These are phyloP conservation scores for Filosporella fistucella DNA, from an alignment of 495 filamentous ascomycete genomes.

Conservation along the genomic window DNA sequence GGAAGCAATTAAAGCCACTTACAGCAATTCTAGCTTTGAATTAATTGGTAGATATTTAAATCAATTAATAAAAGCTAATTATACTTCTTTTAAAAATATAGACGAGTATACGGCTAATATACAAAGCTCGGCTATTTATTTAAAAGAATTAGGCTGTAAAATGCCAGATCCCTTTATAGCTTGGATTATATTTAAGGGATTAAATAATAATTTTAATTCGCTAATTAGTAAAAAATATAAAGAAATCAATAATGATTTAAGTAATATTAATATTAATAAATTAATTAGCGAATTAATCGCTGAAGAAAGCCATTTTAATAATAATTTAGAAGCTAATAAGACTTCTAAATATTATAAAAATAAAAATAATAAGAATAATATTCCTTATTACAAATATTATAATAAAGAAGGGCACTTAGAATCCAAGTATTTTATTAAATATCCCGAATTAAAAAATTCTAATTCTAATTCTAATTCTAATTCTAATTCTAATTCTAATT, in stretches of 20 bases:
- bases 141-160: constrained; percentile 3
- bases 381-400: neutral
- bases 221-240: constrained; percentile 4
- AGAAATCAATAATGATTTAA: constrained; percentile 2
- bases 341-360: neutral
- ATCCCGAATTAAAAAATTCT: constrained; percentile 3
- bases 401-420: constrained; percentile 7
- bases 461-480: neutral
- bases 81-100: constrained; percentile 3
- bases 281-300: constrained; percentile 1
- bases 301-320: neutral
- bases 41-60: constrained; percentile 3
- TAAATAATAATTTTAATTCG: constrained; percentile 1
- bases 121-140: neutral
- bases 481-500: constrained; percentile 3
- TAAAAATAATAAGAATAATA: constrained; percentile 5
- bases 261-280: constrained; percentile 7
- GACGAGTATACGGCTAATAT: constrained; percentile 2
- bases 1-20: neutral
- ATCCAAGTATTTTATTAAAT: constrained; percentile 7
- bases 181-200: constrained; percentile 4
- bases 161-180: constrained; percentile 1
- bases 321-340: neutral
- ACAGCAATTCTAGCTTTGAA: constrained; percentile 1
- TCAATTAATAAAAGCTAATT: constrained; percentile 1